A percentile compares a stretch with the other conserved stretches of the same genome.
Conservation (phyloP, 1,284 basidiomycete species). For the Moesziomyces sp. region DNA sequence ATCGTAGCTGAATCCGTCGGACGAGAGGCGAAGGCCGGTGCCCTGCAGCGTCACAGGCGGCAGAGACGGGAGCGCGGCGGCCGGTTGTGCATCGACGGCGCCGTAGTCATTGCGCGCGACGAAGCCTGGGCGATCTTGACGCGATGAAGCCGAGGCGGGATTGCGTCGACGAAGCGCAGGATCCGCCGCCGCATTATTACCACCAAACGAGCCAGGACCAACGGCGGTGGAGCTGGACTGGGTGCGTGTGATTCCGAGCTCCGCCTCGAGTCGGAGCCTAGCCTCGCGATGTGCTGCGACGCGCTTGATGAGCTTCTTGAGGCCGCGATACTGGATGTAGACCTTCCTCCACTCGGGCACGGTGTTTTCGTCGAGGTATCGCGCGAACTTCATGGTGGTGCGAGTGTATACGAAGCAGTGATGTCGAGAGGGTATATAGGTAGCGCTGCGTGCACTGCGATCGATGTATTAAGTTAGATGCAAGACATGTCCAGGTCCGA, state of each 20-base stretch:
- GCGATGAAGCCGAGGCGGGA: background rate
- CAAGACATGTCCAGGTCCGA: too few relatives aligned
- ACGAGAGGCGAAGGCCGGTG: constrained; percentile 32
- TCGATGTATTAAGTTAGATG: too few relatives aligned
- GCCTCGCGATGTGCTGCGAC: constrained; percentile 54
- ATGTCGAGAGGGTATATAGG: too few relatives aligned
- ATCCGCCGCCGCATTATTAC: constrained; percentile 3
- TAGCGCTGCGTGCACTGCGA: too few relatives aligned
- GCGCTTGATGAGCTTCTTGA: constrained; percentile 68
- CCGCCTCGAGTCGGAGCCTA: constrained; percentile 17
- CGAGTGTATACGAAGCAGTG: background rate
- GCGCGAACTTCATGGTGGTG: constrained; percentile 50
- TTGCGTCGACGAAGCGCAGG: constrained; percentile 16
- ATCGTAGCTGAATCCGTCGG: constrained; percentile 15
- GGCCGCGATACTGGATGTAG: constrained; percentile 67
- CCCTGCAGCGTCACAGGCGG: constrained; percentile 40
- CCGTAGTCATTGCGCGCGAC: constrained; percentile 31
- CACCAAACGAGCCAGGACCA: background rate
- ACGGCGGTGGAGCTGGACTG: constrained; percentile 25
- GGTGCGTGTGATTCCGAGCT: constrained; percentile 13
- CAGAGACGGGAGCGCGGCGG: constrained; percentile 10
- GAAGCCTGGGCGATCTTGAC: constrained; percentile 15
- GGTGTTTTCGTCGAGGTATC: constrained; percentile 62
- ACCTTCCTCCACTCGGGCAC: constrained; percentile 66
- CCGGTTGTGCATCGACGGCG: constrained; percentile 11